These are phyloP conservation scores for Orobanche coerulescens DNA, from an alignment of 257 asterid species.

Conservation along the genomic window DNA sequence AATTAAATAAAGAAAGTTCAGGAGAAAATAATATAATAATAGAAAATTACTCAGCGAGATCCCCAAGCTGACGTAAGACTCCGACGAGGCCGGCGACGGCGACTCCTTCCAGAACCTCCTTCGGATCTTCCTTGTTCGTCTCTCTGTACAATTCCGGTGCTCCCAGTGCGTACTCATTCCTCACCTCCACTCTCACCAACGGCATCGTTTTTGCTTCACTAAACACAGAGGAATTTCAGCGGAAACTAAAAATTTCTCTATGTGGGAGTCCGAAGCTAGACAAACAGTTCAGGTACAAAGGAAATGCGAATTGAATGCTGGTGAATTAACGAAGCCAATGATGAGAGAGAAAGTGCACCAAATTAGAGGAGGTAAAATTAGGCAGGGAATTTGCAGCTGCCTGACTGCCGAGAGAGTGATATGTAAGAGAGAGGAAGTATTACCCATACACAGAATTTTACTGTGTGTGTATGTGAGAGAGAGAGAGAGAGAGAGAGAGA, in stretches of 20 bases:
- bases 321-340: conserved; percentile 28
- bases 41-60: conserved; percentile 71
- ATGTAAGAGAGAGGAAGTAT: conserved; percentile 17
- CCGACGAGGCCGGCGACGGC: conserved; percentile 88
- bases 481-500: conserved; percentile 14
- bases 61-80: conserved; percentile 90
- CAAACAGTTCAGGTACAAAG: conserved; percentile 8
- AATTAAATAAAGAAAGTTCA: not conserved
- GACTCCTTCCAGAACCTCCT: conserved; percentile 69
- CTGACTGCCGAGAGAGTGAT: conserved; percentile 37
- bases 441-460: not conserved
- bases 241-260: conserved; percentile 15
- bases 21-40: no score
- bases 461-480: not conserved
- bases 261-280: conserved; percentile 3
- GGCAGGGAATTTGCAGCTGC: conserved; percentile 44
- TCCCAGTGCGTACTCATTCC: conserved; percentile 76
- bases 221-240: conserved; percentile 5
- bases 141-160: conserved; percentile 59
- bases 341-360: conserved; percentile 14
- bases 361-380: conserved; percentile 23
- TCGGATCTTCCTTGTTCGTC: conserved; percentile 65
- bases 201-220: conserved; percentile 48
- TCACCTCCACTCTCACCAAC: conserved; percentile 62
- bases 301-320: conserved; percentile 28